A percentile compares a stretch with the other conserved stretches of the same genome.
These are phyloP conservation scores for Apiospora malaysiana DNA, from an alignment of 2,329 filamentous ascomycete species.

Conservation along the genomic window DNA sequence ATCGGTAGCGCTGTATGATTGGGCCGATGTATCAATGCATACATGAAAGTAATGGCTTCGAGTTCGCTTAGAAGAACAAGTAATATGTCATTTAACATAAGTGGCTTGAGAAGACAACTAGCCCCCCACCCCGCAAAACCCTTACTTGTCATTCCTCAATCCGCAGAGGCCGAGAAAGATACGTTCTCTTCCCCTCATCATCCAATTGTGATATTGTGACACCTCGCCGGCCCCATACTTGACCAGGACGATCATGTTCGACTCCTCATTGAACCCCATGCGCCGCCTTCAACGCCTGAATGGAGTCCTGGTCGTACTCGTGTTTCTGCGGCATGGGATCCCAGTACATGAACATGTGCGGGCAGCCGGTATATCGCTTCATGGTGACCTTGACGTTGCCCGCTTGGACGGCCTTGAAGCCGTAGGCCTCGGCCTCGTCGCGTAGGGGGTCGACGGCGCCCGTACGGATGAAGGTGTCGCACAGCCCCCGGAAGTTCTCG, in stretches of 20 bases:
- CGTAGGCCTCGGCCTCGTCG: slow-evolving; percentile 57
- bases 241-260: no score
- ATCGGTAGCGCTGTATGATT: background rate
- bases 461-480: slow-evolving; percentile 42
- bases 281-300: slow-evolving; percentile 38
- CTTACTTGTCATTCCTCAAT: no score
- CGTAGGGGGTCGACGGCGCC: slow-evolving; percentile 49
- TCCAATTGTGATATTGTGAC: background rate
- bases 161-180: no score
- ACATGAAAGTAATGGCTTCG: no score
- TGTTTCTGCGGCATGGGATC: slow-evolving; percentile 36
- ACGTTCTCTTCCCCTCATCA: background rate
- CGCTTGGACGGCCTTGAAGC: slow-evolving; percentile 45
- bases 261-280: slow-evolving; percentile 30
- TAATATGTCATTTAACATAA: background rate
- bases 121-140: no score
- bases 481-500: slow-evolving; percentile 39
- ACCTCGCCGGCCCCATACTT: background rate
- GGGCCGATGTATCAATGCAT: background rate
- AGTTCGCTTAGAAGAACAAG: background rate
- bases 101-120: no score
- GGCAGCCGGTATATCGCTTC: slow-evolving; percentile 52
- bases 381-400: slow-evolving; percentile 50
- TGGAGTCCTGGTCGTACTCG: slow-evolving; percentile 41
- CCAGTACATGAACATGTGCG: slow-evolving; percentile 53